Base-by-base conservation (phyloP, 805 yeast genomes). In the Wickerhamiella bombiphila region DNA sequence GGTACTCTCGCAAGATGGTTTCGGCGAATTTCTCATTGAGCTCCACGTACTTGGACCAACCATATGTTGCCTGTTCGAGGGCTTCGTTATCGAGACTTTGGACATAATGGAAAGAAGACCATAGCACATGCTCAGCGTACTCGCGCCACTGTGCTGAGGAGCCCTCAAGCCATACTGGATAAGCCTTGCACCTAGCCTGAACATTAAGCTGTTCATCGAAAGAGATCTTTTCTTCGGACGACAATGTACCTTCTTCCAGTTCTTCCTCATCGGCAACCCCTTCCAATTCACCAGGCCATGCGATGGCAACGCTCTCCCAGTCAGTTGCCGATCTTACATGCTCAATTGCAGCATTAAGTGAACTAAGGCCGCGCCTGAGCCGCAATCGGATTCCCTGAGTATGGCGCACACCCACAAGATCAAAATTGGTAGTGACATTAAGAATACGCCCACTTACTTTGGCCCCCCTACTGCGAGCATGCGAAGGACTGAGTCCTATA, bases 21-120 rank as follows among this genome's bases (percentile, higher is more conserved):
- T 80, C 74, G 32, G 91, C 85, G 56, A 80, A 91, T 7, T 85
- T 85, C 59, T 83, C 94, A 57, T 91, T 91, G 63, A 85, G 79
- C 52, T 70, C 74, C 35, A 83, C 93, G 54, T 91, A 91, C 54
- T 81, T 93, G 55, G 76, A 70, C 76, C 77, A 75, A 3, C 81
- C 81, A 53, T 78, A 78, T 0, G 79, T 70, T 40, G 76, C 76
- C 32, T 77, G 76, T 21, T 38, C 41, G 3, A 46, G 32, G 3
- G 39, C 43, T 14, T 39, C 32, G 11, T 44, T 47, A 20, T 40
- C 38, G 8, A 41, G 20, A 33, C 36, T 42, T 57, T 82, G 79
- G 56, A 91, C 83, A 60, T 91, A 91, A 54, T 91, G 98, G 59
- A 88, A 75, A 2, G 83, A 78, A 1, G 95, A 95, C 97, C 98